phyloP scores from a whole-genome alignment of 306 rosid genomes.

The Pterocarpus santalinus region DNA sequence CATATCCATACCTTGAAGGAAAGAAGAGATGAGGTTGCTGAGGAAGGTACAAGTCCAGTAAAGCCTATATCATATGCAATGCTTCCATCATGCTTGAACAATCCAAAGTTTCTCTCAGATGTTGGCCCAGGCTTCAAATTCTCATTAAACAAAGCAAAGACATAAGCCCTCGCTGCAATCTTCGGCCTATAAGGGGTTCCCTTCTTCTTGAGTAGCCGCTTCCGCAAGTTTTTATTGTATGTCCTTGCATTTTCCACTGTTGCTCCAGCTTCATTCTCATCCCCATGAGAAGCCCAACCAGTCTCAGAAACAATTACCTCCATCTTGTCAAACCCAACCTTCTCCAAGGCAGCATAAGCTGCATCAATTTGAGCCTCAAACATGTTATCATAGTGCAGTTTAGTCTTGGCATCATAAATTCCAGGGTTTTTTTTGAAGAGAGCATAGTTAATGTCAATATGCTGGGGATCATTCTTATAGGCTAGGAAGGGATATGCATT shows the following conservation, averaged over 20 bases:
- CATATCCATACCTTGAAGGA: constrained; percentile 66
- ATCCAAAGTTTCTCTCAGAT: constrained; percentile 91
- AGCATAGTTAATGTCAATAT: constrained; percentile 82
- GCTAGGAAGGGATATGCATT: constrained; percentile 97
- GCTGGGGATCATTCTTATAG: constrained; percentile 83
- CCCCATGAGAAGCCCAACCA: constrained; percentile 95
- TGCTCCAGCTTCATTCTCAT: constrained; percentile 79
- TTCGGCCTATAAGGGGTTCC: constrained; percentile 94
- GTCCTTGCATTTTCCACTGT: constrained; percentile 64
- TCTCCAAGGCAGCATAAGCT: constrained; percentile 83
- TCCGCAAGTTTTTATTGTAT: constrained; percentile 70
- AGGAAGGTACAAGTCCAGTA: constrained; percentile 75
- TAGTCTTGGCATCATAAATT: constrained; percentile 77
- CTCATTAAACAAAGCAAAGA: constrained; percentile 93
- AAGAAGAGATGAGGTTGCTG: constrained; percentile 59
- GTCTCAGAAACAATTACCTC: constrained; percentile 89
- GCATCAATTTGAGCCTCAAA: constrained; percentile 89
- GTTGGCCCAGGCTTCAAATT: constrained; percentile 91
- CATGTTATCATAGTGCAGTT: constrained; percentile 85
- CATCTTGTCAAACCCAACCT: constrained; percentile 75
- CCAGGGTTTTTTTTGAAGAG: constrained; percentile 75
- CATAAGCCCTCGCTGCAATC: constrained; percentile 67
- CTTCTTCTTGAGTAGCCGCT: constrained; percentile 71
- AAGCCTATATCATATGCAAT: constrained; percentile 87
- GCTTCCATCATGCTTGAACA: constrained; percentile 94